Percentiles rank a stretch among this genome's conserved stretches.
Conservation (phyloP, 768 basidiomycete species). For the Coprinopsis sp. region DNA sequence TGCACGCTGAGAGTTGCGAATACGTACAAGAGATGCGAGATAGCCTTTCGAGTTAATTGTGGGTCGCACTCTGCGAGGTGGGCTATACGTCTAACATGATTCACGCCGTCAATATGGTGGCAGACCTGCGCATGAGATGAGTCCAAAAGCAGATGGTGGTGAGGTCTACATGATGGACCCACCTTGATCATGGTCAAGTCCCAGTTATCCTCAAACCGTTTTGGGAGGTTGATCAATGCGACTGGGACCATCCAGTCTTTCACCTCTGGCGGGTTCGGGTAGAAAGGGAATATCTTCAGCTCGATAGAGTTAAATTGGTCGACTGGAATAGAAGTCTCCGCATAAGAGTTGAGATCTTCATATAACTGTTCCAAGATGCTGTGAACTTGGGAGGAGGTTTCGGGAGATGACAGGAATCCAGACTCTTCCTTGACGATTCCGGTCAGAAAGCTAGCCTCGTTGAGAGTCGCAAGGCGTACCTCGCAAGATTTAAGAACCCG, state of each 20-base stretch:
- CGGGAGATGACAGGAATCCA: constrained; percentile 72
- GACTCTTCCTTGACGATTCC: constrained; percentile 71
- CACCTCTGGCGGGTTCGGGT: constrained; percentile 87
- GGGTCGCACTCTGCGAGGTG: constrained; percentile 87
- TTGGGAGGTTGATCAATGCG: constrained; percentile 77
- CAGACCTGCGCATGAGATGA: constrained; percentile 58
- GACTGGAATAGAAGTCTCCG: constrained; percentile 89
- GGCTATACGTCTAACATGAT: constrained; percentile 88
- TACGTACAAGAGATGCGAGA: constrained; percentile 88
- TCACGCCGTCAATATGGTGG: constrained; percentile 82
- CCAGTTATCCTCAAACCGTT: constrained; percentile 87
- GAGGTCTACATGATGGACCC: constrained; percentile 1
- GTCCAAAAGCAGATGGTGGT: neutral
- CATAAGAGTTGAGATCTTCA: constrained; percentile 96
- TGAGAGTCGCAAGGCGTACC: constrained; percentile 44
- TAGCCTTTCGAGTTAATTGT: constrained; percentile 74
- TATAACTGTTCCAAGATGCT: constrained; percentile 93
- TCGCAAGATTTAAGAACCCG: constrained; percentile 86
- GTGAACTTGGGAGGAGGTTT: constrained; percentile 62
- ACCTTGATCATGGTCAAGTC: constrained; percentile 92
- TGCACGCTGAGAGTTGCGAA: neutral
- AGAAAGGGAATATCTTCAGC: constrained; percentile 93
- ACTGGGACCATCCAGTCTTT: constrained; percentile 96
- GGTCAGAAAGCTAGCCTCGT: constrained; percentile 1
- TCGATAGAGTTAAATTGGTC: constrained; percentile 94